phyloP scores from a whole-genome alignment of 1,139 yeast species.

The Yamadazyma diospyri region DNA sequence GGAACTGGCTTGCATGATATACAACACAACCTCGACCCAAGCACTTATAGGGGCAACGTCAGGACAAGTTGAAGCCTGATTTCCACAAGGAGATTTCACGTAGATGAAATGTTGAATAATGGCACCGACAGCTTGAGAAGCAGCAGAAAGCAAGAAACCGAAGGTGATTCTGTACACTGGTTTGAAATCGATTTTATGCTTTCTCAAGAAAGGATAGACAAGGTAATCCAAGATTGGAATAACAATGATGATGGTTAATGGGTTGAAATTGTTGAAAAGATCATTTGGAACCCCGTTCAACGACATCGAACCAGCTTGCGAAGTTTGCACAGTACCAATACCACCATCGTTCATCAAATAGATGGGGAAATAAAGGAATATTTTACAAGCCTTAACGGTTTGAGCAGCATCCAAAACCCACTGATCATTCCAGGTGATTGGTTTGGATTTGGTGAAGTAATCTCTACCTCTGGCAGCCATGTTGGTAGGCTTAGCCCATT shows the following conservation, averaged over 20 bases:
- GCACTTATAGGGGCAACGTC: constrained; percentile 51
- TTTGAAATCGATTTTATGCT: constrained; percentile 33
- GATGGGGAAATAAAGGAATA: constrained; percentile 60
- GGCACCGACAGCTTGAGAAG: constrained; percentile 41
- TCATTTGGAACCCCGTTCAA: constrained; percentile 71
- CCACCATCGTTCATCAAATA: constrained; percentile 67
- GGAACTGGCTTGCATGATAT: constrained; percentile 56
- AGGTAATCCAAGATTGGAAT: constrained; percentile 61
- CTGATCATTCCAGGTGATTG: constrained; percentile 49
- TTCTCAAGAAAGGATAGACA: constrained; percentile 59
- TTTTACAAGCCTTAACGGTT: constrained; percentile 57
- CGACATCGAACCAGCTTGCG: constrained; percentile 65
- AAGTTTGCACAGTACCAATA: constrained; percentile 58
- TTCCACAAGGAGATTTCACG: constrained; percentile 39
- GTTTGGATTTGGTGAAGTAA: constrained; percentile 23
- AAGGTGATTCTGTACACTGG: constrained; percentile 35
- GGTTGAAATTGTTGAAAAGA: constrained; percentile 64
- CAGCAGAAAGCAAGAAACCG: constrained; percentile 34
- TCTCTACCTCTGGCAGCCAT: constrained; percentile 43
- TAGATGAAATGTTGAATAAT: constrained; percentile 35
- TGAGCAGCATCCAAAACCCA: constrained; percentile 60
- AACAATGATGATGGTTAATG: constrained; percentile 59
- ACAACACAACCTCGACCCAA: constrained; percentile 52
- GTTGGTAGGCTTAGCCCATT: constrained; percentile 50
- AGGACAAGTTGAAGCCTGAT: constrained; percentile 45